phyloP scores from a whole-genome alignment of 225 moss, liverwort and hornwort genomes.

The Straminergon stramineum region DNA sequence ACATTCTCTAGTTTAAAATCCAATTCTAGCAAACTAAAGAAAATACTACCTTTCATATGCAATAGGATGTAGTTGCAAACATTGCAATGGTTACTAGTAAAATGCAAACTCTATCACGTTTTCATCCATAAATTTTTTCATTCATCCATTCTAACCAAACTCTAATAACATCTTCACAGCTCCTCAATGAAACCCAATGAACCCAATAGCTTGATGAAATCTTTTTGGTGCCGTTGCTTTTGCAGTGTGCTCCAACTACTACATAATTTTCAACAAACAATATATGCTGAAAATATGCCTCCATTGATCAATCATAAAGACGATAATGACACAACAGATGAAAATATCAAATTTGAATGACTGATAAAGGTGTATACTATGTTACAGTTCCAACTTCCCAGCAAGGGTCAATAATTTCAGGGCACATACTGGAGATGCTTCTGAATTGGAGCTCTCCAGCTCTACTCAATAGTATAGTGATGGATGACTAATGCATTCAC shows the following conservation, averaged over 20 bases:
- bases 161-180: background rate
- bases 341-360: background rate
- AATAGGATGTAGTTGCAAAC: background rate
- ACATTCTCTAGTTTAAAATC: background rate
- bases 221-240: too few relatives aligned
- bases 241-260: background rate
- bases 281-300: background rate
- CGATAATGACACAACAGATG: background rate
- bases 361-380: background rate
- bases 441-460: background rate
- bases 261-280: background rate
- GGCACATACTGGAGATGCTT: background rate
- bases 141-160: background rate
- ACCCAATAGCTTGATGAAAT: background rate
- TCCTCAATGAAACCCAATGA: background rate
- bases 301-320: background rate
- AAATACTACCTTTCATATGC: background rate
- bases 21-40: background rate
- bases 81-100: background rate
- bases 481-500: background rate
- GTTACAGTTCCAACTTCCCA: constrained; percentile 3
- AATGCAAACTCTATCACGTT: background rate
- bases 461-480: background rate
- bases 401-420: constrained; percentile 2
- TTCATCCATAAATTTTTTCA: too few relatives aligned